Evolutionary conservation across 2,329 filamentous ascomycete species (phyloP).

Genomic region (Rutstroemia sp.): DNA sequence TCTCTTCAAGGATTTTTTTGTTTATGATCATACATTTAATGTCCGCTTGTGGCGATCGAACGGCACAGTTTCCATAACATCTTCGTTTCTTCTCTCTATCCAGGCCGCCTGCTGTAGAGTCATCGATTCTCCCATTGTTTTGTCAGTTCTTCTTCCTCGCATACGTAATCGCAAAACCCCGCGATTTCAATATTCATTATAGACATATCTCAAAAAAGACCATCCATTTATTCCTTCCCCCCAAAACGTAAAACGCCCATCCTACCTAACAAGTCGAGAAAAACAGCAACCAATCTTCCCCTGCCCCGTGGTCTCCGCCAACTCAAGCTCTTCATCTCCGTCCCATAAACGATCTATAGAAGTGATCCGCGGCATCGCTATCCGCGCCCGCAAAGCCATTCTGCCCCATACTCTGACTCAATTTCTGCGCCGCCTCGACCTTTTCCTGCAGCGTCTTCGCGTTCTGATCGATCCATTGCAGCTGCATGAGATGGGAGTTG

Average conservation of each 20-base stretch:
- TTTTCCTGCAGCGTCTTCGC: conserved; percentile 75
- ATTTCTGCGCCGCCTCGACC: conserved; percentile 74
- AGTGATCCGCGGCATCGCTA: conserved; percentile 73
- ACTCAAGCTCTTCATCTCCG: conserved; percentile 38
- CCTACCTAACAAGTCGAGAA: no score
- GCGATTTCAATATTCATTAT: conserved; percentile 1
- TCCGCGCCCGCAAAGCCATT: conserved; percentile 52
- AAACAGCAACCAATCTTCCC: neutral
- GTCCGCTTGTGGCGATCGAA: no score
- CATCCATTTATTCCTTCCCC: neutral
- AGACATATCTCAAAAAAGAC: neutral
- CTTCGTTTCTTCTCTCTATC: no score
- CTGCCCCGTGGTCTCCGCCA: neutral
- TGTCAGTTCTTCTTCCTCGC: neutral
- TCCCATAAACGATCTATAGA: conserved; percentile 83
- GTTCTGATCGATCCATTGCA: conserved; percentile 89
- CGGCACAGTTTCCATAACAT: no score
- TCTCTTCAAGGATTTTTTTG: no score
- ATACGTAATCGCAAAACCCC: neutral
- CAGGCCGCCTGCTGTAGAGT: no score
- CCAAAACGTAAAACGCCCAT: conserved; percentile 1
- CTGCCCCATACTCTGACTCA: conserved; percentile 52
- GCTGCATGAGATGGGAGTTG: conserved; percentile 83
- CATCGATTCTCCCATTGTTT: neutral
- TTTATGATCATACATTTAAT: no score